Evolutionary conservation across 2,329 filamentous ascomycete genomes (phyloP).

Genomic region (Neodidymelliopsis sp.): DNA sequence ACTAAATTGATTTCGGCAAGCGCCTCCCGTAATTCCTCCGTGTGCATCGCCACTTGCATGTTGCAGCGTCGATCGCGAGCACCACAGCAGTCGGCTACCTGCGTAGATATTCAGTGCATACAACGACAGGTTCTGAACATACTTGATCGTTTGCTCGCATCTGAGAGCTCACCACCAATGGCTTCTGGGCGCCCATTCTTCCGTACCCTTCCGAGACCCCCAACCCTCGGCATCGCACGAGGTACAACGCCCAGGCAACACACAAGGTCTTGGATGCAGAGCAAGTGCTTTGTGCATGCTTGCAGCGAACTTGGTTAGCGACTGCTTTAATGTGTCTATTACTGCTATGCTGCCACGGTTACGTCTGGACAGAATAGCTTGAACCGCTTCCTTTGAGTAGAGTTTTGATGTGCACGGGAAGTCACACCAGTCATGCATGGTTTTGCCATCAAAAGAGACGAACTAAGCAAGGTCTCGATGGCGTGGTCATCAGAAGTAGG

Average conservation of each 20-base stretch:
- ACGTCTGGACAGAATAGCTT: background rate
- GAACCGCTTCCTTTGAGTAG: background rate
- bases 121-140: conserved; percentile 9
- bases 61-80: conserved; percentile 18
- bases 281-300: conserved; percentile 17
- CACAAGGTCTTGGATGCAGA: conserved; percentile 24
- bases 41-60: conserved; percentile 18
- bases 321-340: conserved; percentile 10
- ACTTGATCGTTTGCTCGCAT: conserved; percentile 2
- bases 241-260: conserved; percentile 18
- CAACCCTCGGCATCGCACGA: conserved; percentile 9
- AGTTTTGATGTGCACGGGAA: background rate
- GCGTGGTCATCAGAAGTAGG: no score
- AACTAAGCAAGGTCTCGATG: no score
- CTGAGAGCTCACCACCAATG: conserved; percentile 18
- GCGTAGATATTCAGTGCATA: conserved; percentile 8
- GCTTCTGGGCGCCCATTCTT: conserved; percentile 3
- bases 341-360: conserved; percentile 1
- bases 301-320: background rate
- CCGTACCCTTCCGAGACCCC: conserved; percentile 15
- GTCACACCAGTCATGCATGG: no score
- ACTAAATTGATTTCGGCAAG: conserved; percentile 1
- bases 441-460: no score
- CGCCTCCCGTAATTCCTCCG: background rate
- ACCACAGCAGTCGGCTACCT: conserved; percentile 19